phyloP scores from a whole-genome alignment of 225 moss, liverwort and hornwort species.

The Anthoceros angustus region DNA sequence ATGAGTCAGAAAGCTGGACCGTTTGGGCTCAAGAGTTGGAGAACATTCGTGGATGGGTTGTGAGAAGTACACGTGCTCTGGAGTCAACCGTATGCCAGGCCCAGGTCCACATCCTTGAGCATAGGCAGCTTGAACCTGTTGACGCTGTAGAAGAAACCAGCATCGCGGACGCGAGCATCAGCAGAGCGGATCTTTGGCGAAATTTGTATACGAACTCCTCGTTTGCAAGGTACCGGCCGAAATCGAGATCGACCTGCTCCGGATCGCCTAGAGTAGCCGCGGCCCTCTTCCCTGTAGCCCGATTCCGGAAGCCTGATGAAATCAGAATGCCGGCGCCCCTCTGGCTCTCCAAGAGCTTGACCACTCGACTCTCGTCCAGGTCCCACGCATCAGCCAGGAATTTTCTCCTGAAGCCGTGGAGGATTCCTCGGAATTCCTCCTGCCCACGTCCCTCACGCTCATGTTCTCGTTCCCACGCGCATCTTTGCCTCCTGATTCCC shows the following conservation, averaged over 20 bases:
- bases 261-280: background rate
- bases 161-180: background rate
- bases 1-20: background rate
- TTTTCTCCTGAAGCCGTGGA: background rate
- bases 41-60: background rate
- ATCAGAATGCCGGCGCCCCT: background rate
- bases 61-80: background rate
- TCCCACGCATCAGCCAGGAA: background rate
- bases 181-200: background rate
- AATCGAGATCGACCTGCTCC: background rate
- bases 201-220: background rate
- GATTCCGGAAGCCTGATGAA: background rate
- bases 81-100: background rate
- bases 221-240: background rate
- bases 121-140: background rate
- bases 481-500: background rate
- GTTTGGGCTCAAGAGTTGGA: background rate
- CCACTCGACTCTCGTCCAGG: background rate
- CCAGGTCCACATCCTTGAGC: background rate
- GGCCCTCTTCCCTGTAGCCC: background rate
- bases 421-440: background rate
- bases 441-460: background rate
- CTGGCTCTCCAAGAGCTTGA: background rate
- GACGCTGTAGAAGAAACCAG: background rate
- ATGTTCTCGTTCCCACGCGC: background rate